A percentile compares a stretch with the other conserved stretches of the same genome.
Evolutionary conservation across 768 basidiomycete genomes (phyloP).

Genomic region (Gymnopilus dilepis): DNA sequence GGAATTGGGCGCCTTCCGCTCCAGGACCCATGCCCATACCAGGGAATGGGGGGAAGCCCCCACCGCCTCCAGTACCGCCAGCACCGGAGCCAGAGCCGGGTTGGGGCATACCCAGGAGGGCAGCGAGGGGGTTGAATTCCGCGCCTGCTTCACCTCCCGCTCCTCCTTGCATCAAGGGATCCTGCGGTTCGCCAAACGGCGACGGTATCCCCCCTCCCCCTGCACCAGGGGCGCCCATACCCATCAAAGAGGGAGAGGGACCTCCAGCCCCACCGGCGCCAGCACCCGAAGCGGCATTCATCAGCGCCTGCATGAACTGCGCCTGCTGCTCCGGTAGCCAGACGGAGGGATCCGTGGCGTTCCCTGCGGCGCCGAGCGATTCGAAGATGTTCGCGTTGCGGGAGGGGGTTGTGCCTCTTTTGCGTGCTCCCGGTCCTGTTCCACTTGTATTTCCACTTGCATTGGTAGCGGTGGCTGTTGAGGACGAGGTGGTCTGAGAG

Average conservation of each 20-base stretch:
- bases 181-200: conserved; percentile 31
- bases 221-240: too few relatives aligned
- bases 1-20: too few relatives aligned
- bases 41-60: conserved; percentile 7
- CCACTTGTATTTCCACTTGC: too few relatives aligned
- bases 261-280: conserved; percentile 7
- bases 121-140: conserved; percentile 51
- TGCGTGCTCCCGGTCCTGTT: too few relatives aligned
- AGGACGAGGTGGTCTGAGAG: too few relatives aligned
- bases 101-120: conserved; percentile 43
- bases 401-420: conserved; percentile 30
- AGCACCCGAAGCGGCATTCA: conserved; percentile 36
- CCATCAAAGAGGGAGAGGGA: too few relatives aligned
- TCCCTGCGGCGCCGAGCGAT: conserved; percentile 24
- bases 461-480: too few relatives aligned
- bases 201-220: conserved; percentile 4
- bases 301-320: conserved; percentile 70
- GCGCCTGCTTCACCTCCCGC: too few relatives aligned
- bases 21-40: background rate
- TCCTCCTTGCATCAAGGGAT: conserved; percentile 39
- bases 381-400: conserved; percentile 27
- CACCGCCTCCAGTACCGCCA: conserved; percentile 18
- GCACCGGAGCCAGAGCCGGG: conserved; percentile 20
- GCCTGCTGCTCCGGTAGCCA: conserved; percentile 75
- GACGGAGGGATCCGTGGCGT: conserved; percentile 53